Evolutionary conservation across 2,329 filamentous ascomycete genomes (phyloP), one percentile per base, ranked within the genome.

Genomic region (Anthostomella pinea): DNA sequence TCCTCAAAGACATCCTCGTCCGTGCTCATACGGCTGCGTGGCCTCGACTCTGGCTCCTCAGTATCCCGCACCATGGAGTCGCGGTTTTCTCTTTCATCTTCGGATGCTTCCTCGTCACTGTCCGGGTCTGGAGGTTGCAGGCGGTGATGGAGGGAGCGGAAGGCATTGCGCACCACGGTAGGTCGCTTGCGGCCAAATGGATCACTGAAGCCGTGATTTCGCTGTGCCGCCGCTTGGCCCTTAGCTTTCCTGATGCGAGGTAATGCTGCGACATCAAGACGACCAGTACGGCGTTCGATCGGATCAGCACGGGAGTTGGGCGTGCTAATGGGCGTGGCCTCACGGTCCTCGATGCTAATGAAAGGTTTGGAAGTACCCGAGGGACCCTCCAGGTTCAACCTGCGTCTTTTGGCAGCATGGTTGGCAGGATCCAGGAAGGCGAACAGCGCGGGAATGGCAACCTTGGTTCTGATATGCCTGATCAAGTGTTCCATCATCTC

Each of bases 401-500:
- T 87, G 44, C 85, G 78, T 41, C 91, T 77, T 63, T 87, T 94
- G n/a, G 81, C 76, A 3, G 72, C 70, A 62, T 95, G 89, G 39
- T 88, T 85, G 36, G 76, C 76, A 4, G 93, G 90, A 48, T 95
- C 83, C 39, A 98, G 76, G 54, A 83, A 89, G 26, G 88, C 79
- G 49, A 87, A 85, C 23, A 98, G 72, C 27, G 81, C 76, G 3
- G 89, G 88, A 6, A 83, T 86, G 7, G 87, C 90, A 30, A 97
- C 81, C 52, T 91, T 85, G 28, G 84, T 85, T 52, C 90, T 89
- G 55, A 97, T 86, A 59, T 96, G 89, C 48, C 85, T 80, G 45
- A 97, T 80, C 22, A 98, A 69, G 60, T 94, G 93, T 57, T 94
- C 86, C 41, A 79, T 82, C 57, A 98, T 70, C 60, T 97, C 90